Percentiles rank a stretch among this genome's conserved stretches.
Evolutionary conservation across 371 early-diverging fungal species (phyloP).

Genomic region (Actinomortierella ambigua): DNA sequence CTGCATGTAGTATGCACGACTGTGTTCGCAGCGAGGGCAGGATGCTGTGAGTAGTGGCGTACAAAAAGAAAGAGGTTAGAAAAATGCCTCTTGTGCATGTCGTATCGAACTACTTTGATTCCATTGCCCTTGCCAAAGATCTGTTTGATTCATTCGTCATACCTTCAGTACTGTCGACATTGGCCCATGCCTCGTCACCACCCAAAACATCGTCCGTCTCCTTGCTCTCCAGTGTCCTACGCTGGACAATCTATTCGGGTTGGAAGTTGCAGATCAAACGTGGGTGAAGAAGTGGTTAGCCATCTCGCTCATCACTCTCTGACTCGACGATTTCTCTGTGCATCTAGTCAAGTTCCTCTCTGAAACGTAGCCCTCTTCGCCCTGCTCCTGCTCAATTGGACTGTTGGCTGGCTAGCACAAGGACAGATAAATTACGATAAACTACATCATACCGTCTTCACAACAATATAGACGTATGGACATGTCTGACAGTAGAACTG

Average conservation of each 20-base stretch:
- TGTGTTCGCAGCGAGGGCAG: constrained; percentile 91
- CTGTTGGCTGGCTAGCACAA: neutral
- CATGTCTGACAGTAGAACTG: constrained; percentile 89
- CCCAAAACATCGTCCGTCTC: constrained; percentile 95
- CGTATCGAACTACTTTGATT: too few relatives aligned
- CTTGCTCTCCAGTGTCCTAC: constrained; percentile 76
- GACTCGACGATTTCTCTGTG: too few relatives aligned
- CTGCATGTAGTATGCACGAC: constrained; percentile 89
- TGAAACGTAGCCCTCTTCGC: too few relatives aligned
- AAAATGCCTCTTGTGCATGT: too few relatives aligned
- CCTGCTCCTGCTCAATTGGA: too few relatives aligned
- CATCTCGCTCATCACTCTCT: too few relatives aligned
- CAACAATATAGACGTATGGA: constrained; percentile 82
- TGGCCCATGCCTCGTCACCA: constrained; percentile 90
- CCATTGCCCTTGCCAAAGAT: too few relatives aligned
- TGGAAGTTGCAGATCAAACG: neutral
- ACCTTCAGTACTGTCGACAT: constrained; percentile 91
- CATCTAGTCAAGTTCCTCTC: too few relatives aligned
- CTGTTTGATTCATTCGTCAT: constrained; percentile 1
- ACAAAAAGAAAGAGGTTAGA: too few relatives aligned
- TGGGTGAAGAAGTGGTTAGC: neutral
- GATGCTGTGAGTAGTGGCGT: constrained; percentile 48
- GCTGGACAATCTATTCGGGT: constrained; percentile 51
- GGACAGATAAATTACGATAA: neutral
- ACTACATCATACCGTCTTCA: constrained; percentile 49